Conservation (phyloP, 345 rosid species). For the Durio zibethinus region DNA sequence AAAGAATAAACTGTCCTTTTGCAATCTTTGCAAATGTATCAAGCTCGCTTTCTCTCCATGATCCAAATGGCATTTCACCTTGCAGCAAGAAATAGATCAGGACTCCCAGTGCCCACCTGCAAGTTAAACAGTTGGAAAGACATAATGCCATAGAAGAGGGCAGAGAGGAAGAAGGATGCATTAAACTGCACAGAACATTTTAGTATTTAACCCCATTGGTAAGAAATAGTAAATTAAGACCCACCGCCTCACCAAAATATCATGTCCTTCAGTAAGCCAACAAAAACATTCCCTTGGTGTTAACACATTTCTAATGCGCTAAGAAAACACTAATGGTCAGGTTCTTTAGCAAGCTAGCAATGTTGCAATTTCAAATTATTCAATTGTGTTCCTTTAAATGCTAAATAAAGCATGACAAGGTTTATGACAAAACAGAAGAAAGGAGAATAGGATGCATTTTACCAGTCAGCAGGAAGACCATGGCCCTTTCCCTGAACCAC, state of each 20-base stretch:
- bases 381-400: not conserved
- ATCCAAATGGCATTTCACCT: slow-evolving; percentile 87
- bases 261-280: not conserved
- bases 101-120: slow-evolving; percentile 93
- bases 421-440: slow-evolving; percentile 7
- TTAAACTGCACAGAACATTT: not conserved
- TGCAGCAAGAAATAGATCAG: slow-evolving; percentile 72
- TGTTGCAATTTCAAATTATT: not conserved
- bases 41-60: slow-evolving; percentile 80
- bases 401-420: not conserved
- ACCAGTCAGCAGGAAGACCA: slow-evolving; percentile 87
- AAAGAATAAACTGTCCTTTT: slow-evolving; percentile 64
- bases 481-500: slow-evolving; percentile 88
- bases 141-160: not conserved
- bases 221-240: not conserved
- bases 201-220: not conserved
- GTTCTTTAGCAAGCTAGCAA: not conserved
- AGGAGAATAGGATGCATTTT: slow-evolving; percentile 21
- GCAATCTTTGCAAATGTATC: slow-evolving; percentile 75
- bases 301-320: not conserved
- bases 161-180: not conserved
- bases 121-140: not conserved
- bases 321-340: not conserved
- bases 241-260: not conserved
- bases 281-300: not conserved